phyloP scores from a whole-genome alignment of 2,329 filamentous ascomycete species.

The Neofusicoccum sp. region DNA sequence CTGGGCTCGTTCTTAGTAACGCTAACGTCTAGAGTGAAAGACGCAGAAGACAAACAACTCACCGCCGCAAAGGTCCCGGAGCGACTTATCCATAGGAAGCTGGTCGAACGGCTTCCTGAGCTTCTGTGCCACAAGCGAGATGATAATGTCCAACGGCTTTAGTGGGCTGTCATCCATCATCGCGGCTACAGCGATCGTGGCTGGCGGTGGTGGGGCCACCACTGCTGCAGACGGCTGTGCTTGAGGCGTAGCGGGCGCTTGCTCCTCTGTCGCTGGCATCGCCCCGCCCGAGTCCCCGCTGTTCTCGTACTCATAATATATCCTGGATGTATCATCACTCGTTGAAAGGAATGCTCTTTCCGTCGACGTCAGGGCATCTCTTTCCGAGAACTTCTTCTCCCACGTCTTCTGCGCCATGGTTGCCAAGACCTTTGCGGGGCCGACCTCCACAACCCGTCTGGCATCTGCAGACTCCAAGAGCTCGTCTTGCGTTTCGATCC shows the following conservation, averaged over 20 bases:
- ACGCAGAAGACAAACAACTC: too few relatives aligned
- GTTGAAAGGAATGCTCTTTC: neutral
- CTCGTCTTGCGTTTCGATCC: conserved; percentile 20
- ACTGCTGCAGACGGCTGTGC: neutral
- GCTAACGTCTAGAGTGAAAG: neutral
- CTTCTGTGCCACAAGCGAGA: neutral
- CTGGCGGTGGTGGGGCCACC: neutral
- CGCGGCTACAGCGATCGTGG: neutral
- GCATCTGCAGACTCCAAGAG: neutral
- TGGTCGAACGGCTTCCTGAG: conserved; percentile 16
- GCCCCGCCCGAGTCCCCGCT: too few relatives aligned
- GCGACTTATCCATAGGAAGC: conserved; percentile 9
- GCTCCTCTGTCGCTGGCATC: too few relatives aligned
- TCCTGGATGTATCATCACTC: neutral
- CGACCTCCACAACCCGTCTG: conserved; percentile 1
- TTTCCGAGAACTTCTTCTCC: neutral
- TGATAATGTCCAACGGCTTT: neutral
- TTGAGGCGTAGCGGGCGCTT: neutral
- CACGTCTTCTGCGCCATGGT: conserved; percentile 14
- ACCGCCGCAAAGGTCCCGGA: conserved; percentile 19
- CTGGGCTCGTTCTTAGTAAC: neutral
- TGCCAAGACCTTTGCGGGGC: conserved; percentile 1
- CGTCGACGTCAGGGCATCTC: neutral
- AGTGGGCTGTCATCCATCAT: neutral
- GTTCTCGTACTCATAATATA: conserved; percentile 3